Evolutionary conservation across 2,329 filamentous ascomycete species (phyloP).

Genomic region (Pezizomycotina sp.): DNA sequence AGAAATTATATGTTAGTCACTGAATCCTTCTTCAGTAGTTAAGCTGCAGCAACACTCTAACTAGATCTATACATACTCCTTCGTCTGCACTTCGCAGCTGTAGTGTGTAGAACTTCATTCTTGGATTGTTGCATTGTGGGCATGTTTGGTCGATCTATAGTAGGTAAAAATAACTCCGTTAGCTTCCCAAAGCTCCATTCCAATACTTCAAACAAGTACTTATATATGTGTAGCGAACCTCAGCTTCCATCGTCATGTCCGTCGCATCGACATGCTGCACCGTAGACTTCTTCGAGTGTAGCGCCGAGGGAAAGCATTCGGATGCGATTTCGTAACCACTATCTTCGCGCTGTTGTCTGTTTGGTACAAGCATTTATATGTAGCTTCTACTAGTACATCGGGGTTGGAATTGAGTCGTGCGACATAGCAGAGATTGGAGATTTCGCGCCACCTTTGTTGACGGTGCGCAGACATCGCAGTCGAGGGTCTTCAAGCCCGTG

Average conservation of each 20-base stretch:
- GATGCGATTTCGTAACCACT: slow-evolving; percentile 69
- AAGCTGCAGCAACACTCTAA: not conserved
- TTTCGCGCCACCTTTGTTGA: too few relatives aligned
- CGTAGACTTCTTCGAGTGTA: slow-evolving; percentile 72
- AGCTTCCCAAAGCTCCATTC: not conserved
- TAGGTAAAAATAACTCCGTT: slow-evolving; percentile 5
- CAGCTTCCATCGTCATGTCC: slow-evolving; percentile 58
- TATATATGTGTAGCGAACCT: slow-evolving; percentile 23
- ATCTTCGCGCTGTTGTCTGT: slow-evolving; percentile 58
- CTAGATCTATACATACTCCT: slow-evolving; percentile 56
- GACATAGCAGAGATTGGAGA: too few relatives aligned
- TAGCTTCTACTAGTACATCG: not conserved
- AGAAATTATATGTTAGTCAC: not conserved
- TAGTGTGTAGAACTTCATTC: slow-evolving; percentile 70
- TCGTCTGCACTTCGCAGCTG: slow-evolving; percentile 88
- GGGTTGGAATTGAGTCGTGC: slow-evolving; percentile 58
- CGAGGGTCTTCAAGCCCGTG: slow-evolving; percentile 57
- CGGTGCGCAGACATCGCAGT: slow-evolving; percentile 80
- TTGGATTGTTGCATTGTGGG: slow-evolving; percentile 60
- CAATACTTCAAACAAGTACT: not conserved
- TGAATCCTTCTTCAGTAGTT: not conserved
- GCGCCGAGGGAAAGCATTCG: slow-evolving; percentile 79
- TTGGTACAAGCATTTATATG: slow-evolving; percentile 5
- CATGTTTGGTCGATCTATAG: slow-evolving; percentile 47
- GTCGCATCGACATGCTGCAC: slow-evolving; percentile 66